Evolutionary conservation across 1,284 basidiomycete species (phyloP).

Genomic region (Trichosporon ovoides): DNA sequence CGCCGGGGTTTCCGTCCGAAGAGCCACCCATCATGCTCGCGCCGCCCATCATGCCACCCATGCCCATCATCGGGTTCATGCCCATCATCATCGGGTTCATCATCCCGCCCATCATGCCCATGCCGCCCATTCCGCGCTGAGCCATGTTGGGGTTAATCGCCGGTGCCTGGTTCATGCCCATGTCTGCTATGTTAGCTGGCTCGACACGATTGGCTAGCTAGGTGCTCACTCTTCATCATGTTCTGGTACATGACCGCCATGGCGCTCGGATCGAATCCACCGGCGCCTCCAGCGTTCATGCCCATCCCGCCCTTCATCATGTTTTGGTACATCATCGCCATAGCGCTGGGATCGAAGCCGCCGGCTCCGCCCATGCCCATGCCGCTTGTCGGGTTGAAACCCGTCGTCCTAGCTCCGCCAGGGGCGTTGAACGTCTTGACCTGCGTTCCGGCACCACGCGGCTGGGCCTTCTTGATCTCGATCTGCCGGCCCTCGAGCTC

Average conservation of each 20-base stretch:
- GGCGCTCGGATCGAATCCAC: conserved; percentile 52
- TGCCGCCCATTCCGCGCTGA: conserved; percentile 17
- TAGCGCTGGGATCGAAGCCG: conserved; percentile 52
- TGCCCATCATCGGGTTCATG: conserved; percentile 14
- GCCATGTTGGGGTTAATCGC: conserved; percentile 48
- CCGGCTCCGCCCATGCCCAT: conserved; percentile 20
- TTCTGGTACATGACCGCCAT: conserved; percentile 56
- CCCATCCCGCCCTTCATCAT: conserved; percentile 48
- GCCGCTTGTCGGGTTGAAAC: conserved; percentile 19
- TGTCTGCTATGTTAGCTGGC: too few species aligned
- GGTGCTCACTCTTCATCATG: conserved; percentile 48
- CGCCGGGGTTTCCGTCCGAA: conserved; percentile 26
- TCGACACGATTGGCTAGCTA: background rate
- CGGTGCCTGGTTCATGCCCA: conserved; percentile 40
- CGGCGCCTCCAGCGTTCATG: conserved; percentile 25
- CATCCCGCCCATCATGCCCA: conserved; percentile 14
- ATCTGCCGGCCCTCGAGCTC: conserved; percentile 94
- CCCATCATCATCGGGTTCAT: conserved; percentile 15
- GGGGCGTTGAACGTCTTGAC: conserved; percentile 41
- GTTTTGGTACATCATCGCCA: conserved; percentile 55
- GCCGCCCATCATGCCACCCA: conserved; percentile 15
- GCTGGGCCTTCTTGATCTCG: conserved; percentile 89
- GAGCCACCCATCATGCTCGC: conserved; percentile 13
- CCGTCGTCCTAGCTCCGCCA: conserved; percentile 22
- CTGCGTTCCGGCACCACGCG: conserved; percentile 53